Evolutionary conservation across 495 filamentous ascomycete species (phyloP).

Genomic region (Podospora tetraspora): DNA sequence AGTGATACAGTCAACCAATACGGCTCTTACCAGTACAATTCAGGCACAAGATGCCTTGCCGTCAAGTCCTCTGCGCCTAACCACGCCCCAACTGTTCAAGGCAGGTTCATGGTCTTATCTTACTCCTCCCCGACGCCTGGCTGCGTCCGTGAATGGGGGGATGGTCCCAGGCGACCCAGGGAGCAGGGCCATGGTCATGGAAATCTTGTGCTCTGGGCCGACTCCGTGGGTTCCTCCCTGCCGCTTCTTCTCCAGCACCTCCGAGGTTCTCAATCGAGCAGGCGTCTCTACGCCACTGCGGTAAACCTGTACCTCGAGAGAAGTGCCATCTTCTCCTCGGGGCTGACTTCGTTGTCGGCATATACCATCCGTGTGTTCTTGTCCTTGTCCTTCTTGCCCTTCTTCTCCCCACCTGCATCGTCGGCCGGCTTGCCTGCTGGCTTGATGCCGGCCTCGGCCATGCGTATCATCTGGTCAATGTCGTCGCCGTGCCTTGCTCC

Average conservation of each 20-base stretch:
- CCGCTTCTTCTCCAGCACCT: not conserved
- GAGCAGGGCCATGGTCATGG: not conserved
- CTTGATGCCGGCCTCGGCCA: conserved; percentile 53
- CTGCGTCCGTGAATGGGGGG: not conserved
- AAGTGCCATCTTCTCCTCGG: conserved; percentile 80
- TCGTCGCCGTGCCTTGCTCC: conserved; percentile 46
- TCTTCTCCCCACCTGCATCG: conserved; percentile 53
- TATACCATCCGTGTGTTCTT: conserved; percentile 70
- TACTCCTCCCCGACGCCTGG: not conserved
- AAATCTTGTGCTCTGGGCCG: not conserved
- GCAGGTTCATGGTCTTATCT: not conserved
- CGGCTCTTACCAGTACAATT: not conserved
- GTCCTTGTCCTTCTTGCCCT: conserved; percentile 64
- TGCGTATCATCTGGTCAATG: conserved; percentile 53
- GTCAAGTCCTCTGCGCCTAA: not conserved
- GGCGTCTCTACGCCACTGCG: not conserved
- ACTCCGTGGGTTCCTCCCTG: not conserved
- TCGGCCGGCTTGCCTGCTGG: conserved; percentile 42
- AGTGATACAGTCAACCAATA: not conserved
- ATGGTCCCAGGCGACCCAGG: not conserved
- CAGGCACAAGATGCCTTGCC: not conserved
- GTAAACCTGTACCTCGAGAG: conserved; percentile 66
- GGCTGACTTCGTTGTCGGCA: conserved; percentile 69
- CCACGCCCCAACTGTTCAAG: not conserved
- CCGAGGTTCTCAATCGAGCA: not conserved